Percentiles rank a stretch among this genome's conserved stretches.
These are phyloP conservation scores for Wickerhamomyces canadensis DNA, from an alignment of 805 yeast genomes.

Conservation along the genomic window DNA sequence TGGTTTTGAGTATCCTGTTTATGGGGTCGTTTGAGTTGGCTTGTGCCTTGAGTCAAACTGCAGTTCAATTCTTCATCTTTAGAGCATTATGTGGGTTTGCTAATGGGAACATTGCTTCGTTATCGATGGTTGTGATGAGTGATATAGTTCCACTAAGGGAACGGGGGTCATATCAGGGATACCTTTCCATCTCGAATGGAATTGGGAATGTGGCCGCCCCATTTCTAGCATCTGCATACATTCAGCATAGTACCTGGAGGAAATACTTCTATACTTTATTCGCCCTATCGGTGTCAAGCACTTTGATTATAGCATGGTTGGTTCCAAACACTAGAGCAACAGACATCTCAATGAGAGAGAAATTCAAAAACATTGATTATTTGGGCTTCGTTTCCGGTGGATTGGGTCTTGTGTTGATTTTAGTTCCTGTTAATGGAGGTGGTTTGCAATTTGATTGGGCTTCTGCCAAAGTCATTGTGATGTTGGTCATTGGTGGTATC, in stretches of 20 bases:
- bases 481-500: constrained; percentile 32
- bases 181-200: constrained; percentile 44
- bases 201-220: constrained; percentile 43
- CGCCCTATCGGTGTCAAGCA: constrained; percentile 21
- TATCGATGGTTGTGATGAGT: constrained; percentile 47
- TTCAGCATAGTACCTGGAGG: constrained; percentile 32
- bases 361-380: constrained; percentile 41
- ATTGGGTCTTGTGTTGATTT: constrained; percentile 25
- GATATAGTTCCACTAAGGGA: constrained; percentile 49
- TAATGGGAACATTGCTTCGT: constrained; percentile 45
- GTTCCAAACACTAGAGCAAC: constrained; percentile 29
- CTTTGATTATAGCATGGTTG: constrained; percentile 1
- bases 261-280: constrained; percentile 33
- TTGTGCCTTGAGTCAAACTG: constrained; percentile 45
- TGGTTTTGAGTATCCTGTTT: background rate
- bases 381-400: constrained; percentile 32
- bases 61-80: constrained; percentile 43
- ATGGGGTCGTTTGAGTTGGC: constrained; percentile 34
- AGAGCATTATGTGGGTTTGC: constrained; percentile 55
- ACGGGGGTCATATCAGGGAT: constrained; percentile 55
- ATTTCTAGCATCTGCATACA: constrained; percentile 35
- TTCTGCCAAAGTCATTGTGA: constrained; percentile 29
- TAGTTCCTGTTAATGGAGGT: constrained; percentile 55
- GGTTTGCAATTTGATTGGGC: constrained; percentile 49
- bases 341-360: background rate